These are phyloP conservation scores for Boletus barrowsii DNA, from an alignment of 768 basidiomycete genomes.

Conservation along the genomic window DNA sequence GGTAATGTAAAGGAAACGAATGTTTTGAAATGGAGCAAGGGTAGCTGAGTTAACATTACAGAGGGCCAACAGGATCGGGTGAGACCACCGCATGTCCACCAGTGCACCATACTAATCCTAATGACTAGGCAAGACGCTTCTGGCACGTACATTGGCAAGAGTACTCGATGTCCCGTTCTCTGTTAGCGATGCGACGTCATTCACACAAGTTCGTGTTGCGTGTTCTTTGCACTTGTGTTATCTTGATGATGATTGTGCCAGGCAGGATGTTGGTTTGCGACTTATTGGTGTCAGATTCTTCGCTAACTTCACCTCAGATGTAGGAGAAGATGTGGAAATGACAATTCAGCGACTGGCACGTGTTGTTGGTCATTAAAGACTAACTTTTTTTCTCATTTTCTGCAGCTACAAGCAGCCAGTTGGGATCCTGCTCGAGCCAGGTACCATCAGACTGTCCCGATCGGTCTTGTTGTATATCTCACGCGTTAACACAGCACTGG, in stretches of 20 bases:
- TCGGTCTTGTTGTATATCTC: not conserved
- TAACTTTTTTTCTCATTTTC: not conserved
- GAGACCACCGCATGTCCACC: constrained; percentile 13
- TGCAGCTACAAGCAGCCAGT: constrained; percentile 82
- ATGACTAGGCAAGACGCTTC: constrained; percentile 74
- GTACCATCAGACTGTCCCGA: constrained; percentile 35
- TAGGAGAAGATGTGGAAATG: constrained; percentile 96
- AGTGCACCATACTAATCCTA: constrained; percentile 1
- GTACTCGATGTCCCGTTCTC: constrained; percentile 94
- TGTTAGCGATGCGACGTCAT: constrained; percentile 87
- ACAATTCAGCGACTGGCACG: constrained; percentile 79
- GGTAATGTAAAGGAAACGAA: constrained; percentile 60
- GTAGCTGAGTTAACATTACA: constrained; percentile 24
- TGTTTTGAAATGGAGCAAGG: not conserved
- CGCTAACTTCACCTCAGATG: constrained; percentile 49
- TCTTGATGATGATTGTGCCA: constrained; percentile 28
- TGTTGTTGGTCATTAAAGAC: not conserved
- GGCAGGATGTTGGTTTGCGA: constrained; percentile 65
- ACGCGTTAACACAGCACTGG: constrained; percentile 59
- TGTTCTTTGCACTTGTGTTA: not conserved
- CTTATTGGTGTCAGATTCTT: not conserved
- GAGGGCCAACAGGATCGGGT: constrained; percentile 88
- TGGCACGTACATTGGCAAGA: constrained; percentile 88
- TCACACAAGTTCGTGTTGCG: constrained; percentile 68
- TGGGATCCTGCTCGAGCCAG: constrained; percentile 86